Base-by-base conservation (phyloP, 2,329 filamentous ascomycete genomes). In the Ophiostoma ulmi region DNA sequence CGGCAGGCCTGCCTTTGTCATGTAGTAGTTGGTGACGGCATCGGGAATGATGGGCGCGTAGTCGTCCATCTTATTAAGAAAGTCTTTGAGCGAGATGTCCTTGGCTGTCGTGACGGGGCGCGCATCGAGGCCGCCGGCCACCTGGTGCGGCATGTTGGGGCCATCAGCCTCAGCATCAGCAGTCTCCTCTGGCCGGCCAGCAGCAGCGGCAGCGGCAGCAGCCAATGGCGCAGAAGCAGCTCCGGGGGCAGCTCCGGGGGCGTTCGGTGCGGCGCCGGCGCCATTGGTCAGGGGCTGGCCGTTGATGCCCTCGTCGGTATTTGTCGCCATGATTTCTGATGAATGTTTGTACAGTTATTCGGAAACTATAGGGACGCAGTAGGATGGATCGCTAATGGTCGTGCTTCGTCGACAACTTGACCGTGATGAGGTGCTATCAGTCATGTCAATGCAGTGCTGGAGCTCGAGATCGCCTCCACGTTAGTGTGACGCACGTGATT, bases 11-110 rank as follows among this genome's bases (percentile, higher is more conserved):
- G 94, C 93, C 76, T 96, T 91, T 52, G 94, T 97, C 83, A 99
- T 91, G 82, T 99, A 99, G 85, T 98, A 97, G 79, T 97, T 90
- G 73, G 94, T 98, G 31, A 99, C 95, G 26, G 95, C 95, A 78
- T 99, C 95, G 65, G 95, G 95, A 76, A 99, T 98, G 77, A 99
- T 97, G 13, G 95, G 95, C 72, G 95, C 93, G 81, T 95, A 98
- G 77, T 99, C 95, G 78, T 99, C 95, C 90, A 99, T 98, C 84
- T 97, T 97, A 74, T 87, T 87, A 22, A 99, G 81, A 78, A 99
- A 97, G 80, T 98, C 94, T 77, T 94, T 91, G 74, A 99, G 82
- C 55, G 91, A 97, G 26, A 91, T 90, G 81, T 99, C 95, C 81
- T 98, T 98, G 79, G 93, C 92, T 69, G 90, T 90, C 2, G 71